Evolutionary conservation across 129 eudicot species (phyloP).

Genomic region (Chrysanthemum makinoi): DNA sequence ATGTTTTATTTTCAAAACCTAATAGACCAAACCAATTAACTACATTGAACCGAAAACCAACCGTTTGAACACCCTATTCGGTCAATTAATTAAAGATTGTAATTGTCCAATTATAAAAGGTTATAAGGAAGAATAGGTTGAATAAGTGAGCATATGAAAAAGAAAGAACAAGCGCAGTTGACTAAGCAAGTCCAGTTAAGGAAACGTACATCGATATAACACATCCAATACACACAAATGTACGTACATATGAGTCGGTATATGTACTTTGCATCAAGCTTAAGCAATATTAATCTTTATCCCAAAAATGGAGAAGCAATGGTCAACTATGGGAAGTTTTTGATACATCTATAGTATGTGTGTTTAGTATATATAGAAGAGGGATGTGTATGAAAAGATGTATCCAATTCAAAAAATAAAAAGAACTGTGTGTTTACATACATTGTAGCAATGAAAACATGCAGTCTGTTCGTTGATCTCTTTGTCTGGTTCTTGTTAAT

Average conservation of each 20-base stretch:
- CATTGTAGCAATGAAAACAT: conserved; percentile 22
- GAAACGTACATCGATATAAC: neutral
- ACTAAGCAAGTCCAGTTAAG: neutral
- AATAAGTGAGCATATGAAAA: no score
- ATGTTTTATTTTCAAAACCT: no score
- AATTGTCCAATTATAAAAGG: no score
- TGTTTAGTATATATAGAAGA: neutral
- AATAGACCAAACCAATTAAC: no score
- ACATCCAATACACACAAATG: conserved; percentile 8
- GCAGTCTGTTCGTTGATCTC: conserved; percentile 2
- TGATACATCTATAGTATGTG: neutral
- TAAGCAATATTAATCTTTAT: conserved; percentile 23
- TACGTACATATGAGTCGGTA: neutral
- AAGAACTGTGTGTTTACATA: neutral
- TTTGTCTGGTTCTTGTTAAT: conserved; percentile 16
- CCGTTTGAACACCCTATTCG: no score
- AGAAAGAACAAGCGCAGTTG: no score
- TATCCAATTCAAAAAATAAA: neutral
- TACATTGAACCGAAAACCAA: no score
- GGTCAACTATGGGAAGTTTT: conserved; percentile 24
- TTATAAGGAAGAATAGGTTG: no score
- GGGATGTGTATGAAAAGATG: neutral
- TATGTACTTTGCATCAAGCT: conserved; percentile 9
- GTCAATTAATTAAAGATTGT: no score
- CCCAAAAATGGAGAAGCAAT: conserved; percentile 17